These are phyloP conservation scores for Aspergillus luchuensis DNA, from an alignment of 2,329 filamentous ascomycete species.

Conservation along the genomic window DNA sequence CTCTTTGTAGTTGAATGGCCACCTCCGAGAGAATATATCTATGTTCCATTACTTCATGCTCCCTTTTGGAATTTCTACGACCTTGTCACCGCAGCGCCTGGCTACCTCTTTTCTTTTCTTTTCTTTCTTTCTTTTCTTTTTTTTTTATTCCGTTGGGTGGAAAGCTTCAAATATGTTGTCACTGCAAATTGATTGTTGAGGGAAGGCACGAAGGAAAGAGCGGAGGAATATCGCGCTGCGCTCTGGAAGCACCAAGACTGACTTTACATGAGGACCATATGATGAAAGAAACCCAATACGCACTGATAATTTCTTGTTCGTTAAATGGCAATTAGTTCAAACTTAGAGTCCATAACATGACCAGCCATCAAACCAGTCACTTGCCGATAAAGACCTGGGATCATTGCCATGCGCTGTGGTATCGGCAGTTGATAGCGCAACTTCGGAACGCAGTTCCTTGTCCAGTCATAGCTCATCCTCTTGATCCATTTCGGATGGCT, in stretches of 20 bases:
- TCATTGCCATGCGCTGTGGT: constrained; percentile 22
- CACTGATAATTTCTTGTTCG: constrained; percentile 9
- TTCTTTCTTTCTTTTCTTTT: too few species aligned
- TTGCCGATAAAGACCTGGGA: constrained; percentile 21
- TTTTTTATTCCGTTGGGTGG: too few species aligned
- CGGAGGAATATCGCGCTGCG: not conserved
- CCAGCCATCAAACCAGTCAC: constrained; percentile 62
- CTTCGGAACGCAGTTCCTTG: constrained; percentile 66
- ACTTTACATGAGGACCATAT: constrained; percentile 4
- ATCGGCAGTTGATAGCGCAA: constrained; percentile 47
- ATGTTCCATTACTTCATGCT: too few species aligned
- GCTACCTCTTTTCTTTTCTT: too few species aligned
- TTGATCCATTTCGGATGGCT: constrained; percentile 92
- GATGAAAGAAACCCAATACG: constrained; percentile 6
- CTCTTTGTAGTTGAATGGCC: too few species aligned
- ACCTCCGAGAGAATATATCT: too few species aligned
- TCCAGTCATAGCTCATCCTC: constrained; percentile 82
- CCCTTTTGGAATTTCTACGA: too few species aligned
- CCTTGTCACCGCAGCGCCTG: too few species aligned
- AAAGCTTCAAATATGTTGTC: not conserved
- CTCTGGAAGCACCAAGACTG: not conserved
- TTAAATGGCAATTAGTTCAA: constrained; percentile 10
- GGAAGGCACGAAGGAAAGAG: not conserved
- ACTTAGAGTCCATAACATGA: constrained; percentile 63
- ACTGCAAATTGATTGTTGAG: not conserved